Conservation (phyloP, 164 flowering plant genomes). For the Dillenia turbinata region DNA sequence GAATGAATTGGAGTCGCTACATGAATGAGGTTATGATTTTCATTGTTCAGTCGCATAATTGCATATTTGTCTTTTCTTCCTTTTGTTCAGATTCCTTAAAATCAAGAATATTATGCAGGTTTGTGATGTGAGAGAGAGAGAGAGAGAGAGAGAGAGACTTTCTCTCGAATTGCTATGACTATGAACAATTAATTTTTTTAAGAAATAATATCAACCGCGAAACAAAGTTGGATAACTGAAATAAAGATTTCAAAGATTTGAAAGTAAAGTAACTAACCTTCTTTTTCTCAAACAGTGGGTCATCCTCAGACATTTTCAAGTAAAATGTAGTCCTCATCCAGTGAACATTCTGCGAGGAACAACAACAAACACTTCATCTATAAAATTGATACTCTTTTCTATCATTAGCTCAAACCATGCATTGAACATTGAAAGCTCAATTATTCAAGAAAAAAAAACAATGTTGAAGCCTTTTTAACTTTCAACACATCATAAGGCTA, state of each 20-base stretch:
- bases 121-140: no score
- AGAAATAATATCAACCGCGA: not conserved
- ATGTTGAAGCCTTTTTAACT: no score
- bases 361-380: not conserved
- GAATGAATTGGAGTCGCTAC: not conserved
- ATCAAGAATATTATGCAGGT: no score
- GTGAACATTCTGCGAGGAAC: slow-evolving; percentile 20
- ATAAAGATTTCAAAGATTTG: not conserved
- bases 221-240: not conserved
- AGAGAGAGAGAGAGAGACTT: not conserved
- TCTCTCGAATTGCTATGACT: not conserved
- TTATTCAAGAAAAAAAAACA: no score
- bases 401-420: no score
- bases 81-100: no score
- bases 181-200: not conserved
- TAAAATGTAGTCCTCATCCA: slow-evolving; percentile 8
- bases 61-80: no score
- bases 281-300: slow-evolving; percentile 51
- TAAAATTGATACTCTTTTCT: no score
- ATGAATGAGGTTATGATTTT: not conserved
- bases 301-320: slow-evolving; percentile 42
- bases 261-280: slow-evolving; percentile 31
- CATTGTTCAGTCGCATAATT: no score
- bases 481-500: no score
- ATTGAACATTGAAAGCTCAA: no score